Evolutionary conservation across 441 rosid genomes (phyloP).

Genomic region (Caryocar brasiliense): DNA sequence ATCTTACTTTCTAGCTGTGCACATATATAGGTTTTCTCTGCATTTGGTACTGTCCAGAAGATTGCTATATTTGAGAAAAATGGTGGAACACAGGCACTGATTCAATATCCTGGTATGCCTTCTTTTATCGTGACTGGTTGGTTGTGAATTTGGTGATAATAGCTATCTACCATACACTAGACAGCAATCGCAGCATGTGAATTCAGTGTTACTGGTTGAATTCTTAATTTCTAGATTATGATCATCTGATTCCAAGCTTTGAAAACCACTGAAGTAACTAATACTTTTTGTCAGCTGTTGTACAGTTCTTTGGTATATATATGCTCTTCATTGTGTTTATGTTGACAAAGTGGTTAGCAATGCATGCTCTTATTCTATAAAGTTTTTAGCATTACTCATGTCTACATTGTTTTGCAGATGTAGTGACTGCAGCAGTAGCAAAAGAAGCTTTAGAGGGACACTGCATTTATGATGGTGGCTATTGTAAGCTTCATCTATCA

Average conservation of each 20-base stretch:
- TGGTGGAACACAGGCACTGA: conserved; percentile 89
- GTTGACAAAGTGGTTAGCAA: too few species aligned
- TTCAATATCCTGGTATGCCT: conserved; percentile 79
- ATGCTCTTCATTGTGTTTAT: too few species aligned
- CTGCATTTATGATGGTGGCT: conserved; percentile 99
- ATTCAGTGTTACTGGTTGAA: too few species aligned
- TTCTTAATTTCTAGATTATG: too few species aligned
- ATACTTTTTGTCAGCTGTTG: too few species aligned
- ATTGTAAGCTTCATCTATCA: conserved; percentile 99
- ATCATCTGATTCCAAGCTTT: too few species aligned
- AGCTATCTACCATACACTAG: too few species aligned
- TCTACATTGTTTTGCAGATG: conserved; percentile 38
- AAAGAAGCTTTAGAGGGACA: conserved; percentile 97
- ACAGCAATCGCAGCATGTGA: too few species aligned
- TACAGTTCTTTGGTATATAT: too few species aligned
- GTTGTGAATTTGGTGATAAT: conserved; percentile 3
- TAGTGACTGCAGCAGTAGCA: conserved; percentile 74
- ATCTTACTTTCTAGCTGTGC: not conserved
- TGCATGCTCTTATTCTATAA: not conserved
- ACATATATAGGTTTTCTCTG: conserved; percentile 62
- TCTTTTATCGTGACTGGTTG: conserved; percentile 6
- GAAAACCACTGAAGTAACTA: too few species aligned
- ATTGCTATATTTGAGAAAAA: conserved; percentile 94
- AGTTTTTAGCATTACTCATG: conserved; percentile 6
- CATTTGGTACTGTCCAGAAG: conserved; percentile 90